Conservation (phyloP, 768 basidiomycete species). For the Phylloporus scabripes region DNA sequence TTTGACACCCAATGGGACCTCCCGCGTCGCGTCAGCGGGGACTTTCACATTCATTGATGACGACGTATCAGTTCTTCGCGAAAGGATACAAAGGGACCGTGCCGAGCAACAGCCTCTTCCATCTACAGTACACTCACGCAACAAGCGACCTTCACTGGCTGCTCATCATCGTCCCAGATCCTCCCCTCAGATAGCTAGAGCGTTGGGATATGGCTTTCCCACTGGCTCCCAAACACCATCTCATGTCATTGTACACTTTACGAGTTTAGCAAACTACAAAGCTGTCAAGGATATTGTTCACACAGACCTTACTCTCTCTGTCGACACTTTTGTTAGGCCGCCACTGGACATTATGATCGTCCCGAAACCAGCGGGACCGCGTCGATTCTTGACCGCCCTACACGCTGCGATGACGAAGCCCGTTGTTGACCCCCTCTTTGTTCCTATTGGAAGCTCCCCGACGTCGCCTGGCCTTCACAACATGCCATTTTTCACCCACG, state of each 20-base stretch:
- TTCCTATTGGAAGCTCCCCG: constrained; percentile 93
- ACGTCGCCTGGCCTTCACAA: constrained; percentile 60
- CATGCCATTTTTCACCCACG: constrained; percentile 39
- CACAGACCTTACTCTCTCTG: constrained; percentile 40
- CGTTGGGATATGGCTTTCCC: constrained; percentile 36
- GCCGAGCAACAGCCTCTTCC: constrained; percentile 41
- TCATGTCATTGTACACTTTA: constrained; percentile 73
- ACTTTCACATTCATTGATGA: constrained; percentile 92
- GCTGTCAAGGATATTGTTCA: constrained; percentile 81
- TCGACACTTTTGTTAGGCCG: constrained; percentile 40
- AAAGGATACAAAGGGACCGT: constrained; percentile 64
- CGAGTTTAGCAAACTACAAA: constrained; percentile 86
- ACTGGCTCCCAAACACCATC: constrained; percentile 28
- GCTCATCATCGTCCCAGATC: constrained; percentile 71
- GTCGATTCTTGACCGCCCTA: constrained; percentile 86
- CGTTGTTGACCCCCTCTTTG: constrained; percentile 82
- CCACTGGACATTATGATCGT: constrained; percentile 93
- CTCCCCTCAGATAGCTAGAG: constrained; percentile 69
- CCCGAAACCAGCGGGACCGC: constrained; percentile 94
- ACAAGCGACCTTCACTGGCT: constrained; percentile 64
- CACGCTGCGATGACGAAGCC: constrained; percentile 88
- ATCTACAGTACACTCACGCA: constrained; percentile 38
- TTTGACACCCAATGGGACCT: constrained; percentile 11
- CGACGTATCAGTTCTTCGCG: constrained; percentile 73
- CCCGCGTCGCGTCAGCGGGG: constrained; percentile 26